phyloP scores from a whole-genome alignment of 75 land plant genomes.

The Sequoiadendron giganteum region DNA sequence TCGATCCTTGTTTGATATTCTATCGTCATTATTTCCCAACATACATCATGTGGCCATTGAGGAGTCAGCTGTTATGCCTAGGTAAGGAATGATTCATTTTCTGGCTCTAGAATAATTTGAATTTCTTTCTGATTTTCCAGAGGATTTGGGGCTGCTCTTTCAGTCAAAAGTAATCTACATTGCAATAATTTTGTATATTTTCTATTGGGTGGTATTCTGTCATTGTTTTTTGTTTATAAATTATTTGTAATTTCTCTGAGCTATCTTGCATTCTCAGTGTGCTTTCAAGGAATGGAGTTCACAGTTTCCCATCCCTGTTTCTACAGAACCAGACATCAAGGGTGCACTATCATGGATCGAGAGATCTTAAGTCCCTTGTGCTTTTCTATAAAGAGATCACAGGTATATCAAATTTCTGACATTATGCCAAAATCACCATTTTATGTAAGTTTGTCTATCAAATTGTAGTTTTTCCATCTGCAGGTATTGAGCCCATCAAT shows the following conservation, averaged over 20 bases:
- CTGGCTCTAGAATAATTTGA: neutral
- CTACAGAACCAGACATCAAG: conserved; percentile 75
- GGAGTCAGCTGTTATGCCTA: conserved; percentile 81
- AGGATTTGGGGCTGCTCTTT: neutral
- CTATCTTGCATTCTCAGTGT: conserved; percentile 44
- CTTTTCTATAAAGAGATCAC: conserved; percentile 75
- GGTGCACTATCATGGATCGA: conserved; percentile 77
- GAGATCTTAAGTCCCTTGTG: conserved; percentile 49
- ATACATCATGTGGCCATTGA: conserved; percentile 87
- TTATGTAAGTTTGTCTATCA: neutral
- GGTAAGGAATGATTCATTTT: conserved; percentile 35
- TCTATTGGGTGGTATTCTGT: neutral
- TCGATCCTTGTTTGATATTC: conserved; percentile 52
- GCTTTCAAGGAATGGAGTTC: conserved; percentile 90
- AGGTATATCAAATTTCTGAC: conserved; percentile 42
- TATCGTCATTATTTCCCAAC: conserved; percentile 67
- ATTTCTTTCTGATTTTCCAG: neutral
- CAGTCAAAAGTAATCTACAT: neutral
- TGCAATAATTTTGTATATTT: neutral
- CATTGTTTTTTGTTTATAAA: neutral
- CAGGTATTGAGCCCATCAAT: conserved; percentile 1
- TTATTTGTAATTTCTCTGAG: neutral
- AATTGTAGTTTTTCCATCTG: neutral
- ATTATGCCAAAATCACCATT: neutral
- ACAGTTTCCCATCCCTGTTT: conserved; percentile 88